Percentiles rank a stretch among this genome's conserved stretches.
Conservation (phyloP, 2,329 filamentous ascomycete genomes). For the Diaporthe sp. region DNA sequence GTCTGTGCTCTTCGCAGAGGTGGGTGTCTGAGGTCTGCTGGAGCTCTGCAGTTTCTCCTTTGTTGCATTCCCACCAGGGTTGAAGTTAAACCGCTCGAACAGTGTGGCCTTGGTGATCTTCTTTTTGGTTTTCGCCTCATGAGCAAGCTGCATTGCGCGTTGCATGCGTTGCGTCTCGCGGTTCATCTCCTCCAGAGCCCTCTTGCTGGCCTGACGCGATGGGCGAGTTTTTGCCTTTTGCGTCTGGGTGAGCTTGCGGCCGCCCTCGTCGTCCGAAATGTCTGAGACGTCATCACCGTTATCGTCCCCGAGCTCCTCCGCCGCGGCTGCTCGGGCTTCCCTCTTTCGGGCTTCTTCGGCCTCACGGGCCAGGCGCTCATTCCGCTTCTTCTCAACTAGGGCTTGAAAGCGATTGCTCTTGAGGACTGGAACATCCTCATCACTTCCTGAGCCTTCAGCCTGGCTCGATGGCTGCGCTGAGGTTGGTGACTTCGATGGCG, state of each 20-base stretch:
- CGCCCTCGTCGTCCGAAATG: slow-evolving; percentile 73
- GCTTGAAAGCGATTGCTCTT: slow-evolving; percentile 76
- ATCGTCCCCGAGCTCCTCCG: slow-evolving; percentile 57
- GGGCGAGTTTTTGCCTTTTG: slow-evolving; percentile 75
- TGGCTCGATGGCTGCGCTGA: slow-evolving; percentile 46
- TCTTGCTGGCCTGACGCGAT: slow-evolving; percentile 90
- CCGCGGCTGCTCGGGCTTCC: slow-evolving; percentile 58
- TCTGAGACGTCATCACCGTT: slow-evolving; percentile 65
- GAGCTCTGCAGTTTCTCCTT: slow-evolving; percentile 63
- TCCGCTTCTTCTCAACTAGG: slow-evolving; percentile 80
- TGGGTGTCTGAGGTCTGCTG: slow-evolving; percentile 65
- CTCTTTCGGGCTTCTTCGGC: slow-evolving; percentile 67
- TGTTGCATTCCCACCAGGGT: slow-evolving; percentile 55
- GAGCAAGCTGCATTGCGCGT: slow-evolving; percentile 90
- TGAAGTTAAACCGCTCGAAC: slow-evolving; percentile 87
- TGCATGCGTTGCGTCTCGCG: slow-evolving; percentile 93
- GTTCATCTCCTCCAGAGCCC: slow-evolving; percentile 94
- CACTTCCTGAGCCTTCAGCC: slow-evolving; percentile 56
- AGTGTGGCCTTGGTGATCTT: slow-evolving; percentile 88
- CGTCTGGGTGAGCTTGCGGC: slow-evolving; percentile 77
- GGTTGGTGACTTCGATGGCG: slow-evolving; percentile 57
- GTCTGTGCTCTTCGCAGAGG: slow-evolving; percentile 62
- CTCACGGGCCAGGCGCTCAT: slow-evolving; percentile 78
- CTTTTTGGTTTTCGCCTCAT: slow-evolving; percentile 92
- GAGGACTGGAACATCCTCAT: slow-evolving; percentile 61